Evolutionary conservation across 495 filamentous ascomycete species (phyloP), one percentile per base, ranked within the genome.

Genomic region (Sporormia fimetaria): DNA sequence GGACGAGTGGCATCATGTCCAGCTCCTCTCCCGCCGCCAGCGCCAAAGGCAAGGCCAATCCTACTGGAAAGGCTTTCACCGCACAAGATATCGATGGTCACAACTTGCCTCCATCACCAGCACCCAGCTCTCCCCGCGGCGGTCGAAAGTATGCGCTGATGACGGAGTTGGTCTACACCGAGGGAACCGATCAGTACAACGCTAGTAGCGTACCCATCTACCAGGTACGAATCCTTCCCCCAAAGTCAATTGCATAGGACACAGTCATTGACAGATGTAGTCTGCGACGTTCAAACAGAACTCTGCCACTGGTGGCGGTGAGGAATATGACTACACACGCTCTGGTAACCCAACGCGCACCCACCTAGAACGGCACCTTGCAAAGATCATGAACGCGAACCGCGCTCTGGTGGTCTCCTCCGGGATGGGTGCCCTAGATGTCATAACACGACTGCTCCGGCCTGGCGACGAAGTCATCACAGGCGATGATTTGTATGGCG

Each of bases 381-480:
- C 90, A 46, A 96, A 96, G 73, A 93, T 98, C 63, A 98, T 96
- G 92, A 80, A 79, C 46, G 90, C 92, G 10, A 76, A 75, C 56
- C 82, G 92, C 33, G 82, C 84, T 3, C 77, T 98, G 27, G 87
- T 88, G 36, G 88, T 96, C 21, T 81, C 85, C 12, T 94, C 87
- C 14, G 90, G 90, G 41, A 98, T 98, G 90, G 90, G 84, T 32
- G 90, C 92, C 10, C 64, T 96, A 51, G 90, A 98, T 57, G 90
- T 96, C 28, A 94, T 98, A 42, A 92, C 85, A n/a, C 81, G 90
- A 28, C 69, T 96, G 6, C 69, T 98, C 12, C 77, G 81, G 44
- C 90, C 92, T 1, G 92, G 90, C 28, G 90, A 98, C 56, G 92
- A 96, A 57, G 92, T 98, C 18, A 80, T 98, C 32, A 93, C 90